Evolutionary conservation across 2,329 filamentous ascomycete species (phyloP), one percentile per base, ranked within the genome.

Genomic region (Microcyclospora tardicrescens): DNA sequence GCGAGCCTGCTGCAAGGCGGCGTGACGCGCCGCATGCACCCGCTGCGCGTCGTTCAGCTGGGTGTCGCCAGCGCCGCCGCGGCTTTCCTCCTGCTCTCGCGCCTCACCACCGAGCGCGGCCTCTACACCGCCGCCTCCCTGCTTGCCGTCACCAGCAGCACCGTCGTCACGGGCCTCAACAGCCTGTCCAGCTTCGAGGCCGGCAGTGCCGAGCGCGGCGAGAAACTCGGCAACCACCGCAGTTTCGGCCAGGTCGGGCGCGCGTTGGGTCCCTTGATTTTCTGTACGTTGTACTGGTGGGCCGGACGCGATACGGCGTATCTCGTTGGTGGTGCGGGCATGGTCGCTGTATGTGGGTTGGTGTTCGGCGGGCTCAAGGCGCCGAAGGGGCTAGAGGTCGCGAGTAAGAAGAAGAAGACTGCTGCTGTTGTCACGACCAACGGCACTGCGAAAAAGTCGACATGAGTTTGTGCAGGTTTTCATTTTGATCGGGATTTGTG

Each of bases 251-350:
- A 98, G 67, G 72, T 87, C 3, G 91, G 91, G 2, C 73, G 91
- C 28, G 85, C 87, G 0, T 61, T 93, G 10, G 91, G 91, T 0
- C 91, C 91, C 0, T 60, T 98, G 4, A 64, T 93, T 28, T 98
- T 98, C 58, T 96, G 91, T 45, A 85, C 84, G 35, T 68, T 98
- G 40, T 98, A 98, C 65, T 98, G 91, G 91, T 98, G 91, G 91
- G 87, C 85, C 6, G 91, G 91, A 0, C 71, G 91, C 34, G 81
- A 93, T 56, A 71, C 78, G 10, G 91, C 91, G 2, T 98, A 96
- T 60, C 70, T 68, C 1, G 71, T 85, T 51, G 91, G 91, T 3
- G 82, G 84, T 0, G 69, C 75, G 10, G 86, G 85, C 5, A 93
- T 96, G 67, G 61, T 82, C 5, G 75, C 69, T 1, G 87, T 96